Evolutionary conservation across 169 alveolate genomes (phyloP).

Genomic region (Plasmodium adleri): DNA sequence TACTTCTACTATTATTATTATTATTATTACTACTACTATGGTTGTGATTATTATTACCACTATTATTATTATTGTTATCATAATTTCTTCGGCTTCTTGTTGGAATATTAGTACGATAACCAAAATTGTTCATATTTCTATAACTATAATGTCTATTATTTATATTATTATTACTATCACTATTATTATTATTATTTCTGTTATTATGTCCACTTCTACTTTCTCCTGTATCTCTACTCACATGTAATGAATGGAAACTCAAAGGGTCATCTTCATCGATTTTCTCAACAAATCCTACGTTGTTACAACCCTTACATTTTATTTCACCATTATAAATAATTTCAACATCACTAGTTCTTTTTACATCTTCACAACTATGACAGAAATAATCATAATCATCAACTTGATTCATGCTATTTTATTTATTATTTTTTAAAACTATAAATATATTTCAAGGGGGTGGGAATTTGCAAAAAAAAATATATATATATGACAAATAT

Average conservation of each 20-base stretch:
- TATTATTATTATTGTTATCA: not conserved
- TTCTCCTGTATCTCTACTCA: constrained; percentile 12
- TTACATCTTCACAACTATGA: constrained; percentile 75
- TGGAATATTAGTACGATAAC: too few species aligned
- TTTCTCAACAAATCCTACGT: constrained; percentile 61
- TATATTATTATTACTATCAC: not conserved
- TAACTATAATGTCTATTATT: not conserved
- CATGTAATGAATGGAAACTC: constrained; percentile 48
- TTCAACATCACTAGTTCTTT: constrained; percentile 67
- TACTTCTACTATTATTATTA: not conserved
- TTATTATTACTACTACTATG: not conserved
- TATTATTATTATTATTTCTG: not conserved
- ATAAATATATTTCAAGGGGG: not conserved
- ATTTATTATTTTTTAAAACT: not conserved
- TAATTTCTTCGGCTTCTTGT: not conserved
- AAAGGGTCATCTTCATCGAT: constrained; percentile 71
- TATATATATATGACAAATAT: not conserved
- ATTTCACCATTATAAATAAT: constrained; percentile 53
- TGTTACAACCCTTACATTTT: constrained; percentile 58
- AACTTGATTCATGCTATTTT: constrained; percentile 54
- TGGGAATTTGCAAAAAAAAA: not conserved
- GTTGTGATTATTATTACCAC: not conserved
- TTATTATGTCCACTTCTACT: not conserved
- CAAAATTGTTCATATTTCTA: not conserved
- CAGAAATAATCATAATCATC: constrained; percentile 71